Evolutionary conservation across 331 rosid species (phyloP), one percentile per base, ranked within the genome.

Genomic region (Cydonia oblonga): DNA sequence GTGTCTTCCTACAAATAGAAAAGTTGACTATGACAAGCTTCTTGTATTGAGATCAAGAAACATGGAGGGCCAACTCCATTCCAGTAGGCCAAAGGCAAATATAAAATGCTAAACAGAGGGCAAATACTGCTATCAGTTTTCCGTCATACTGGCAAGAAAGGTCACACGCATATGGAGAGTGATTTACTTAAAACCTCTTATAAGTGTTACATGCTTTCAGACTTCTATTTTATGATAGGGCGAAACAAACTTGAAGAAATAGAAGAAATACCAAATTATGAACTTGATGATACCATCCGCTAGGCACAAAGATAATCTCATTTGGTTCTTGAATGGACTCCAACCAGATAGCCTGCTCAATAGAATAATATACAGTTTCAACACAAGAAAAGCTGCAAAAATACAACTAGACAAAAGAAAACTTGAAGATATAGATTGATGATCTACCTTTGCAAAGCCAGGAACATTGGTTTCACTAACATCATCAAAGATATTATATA

Each of bases 201-300:
- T 3, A 16, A 29, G 2, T 3, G 1, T 29, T 19, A 0, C 67
- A 62, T 1, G 7, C 42, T 18, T 61, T 61, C 14, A 28, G 38
- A 60, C 42, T 16, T 18, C 12, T 62, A 9, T 12, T 64, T n/a
- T n/a, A 20, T 71, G 6, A 63, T 8, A 10, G 44, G n/a, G n/a
- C 29, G 12, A 75, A 62, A 7, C 23, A 72, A 60, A 59, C 18
- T 40, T 11, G 6, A 64, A 51, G 19, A 69, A 69, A 66, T 80
- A 91, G 6, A 64, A 51, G 19, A 69, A 69, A 66, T 80, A 91
- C 97, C 96, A 91, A 83, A 83, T 95, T 95, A 79, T 88, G 90
- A 78, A 95, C 97, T 84, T 95, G 96, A 86, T 95, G 98, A 79
- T 88, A 95, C 98, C 98, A 95, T 68, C 98, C 92, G 2, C 96